A percentile compares a stretch with the other conserved stretches of the same genome.
These are phyloP conservation scores for Pterocarpus macrocarpus DNA, from an alignment of 306 rosid species.

Conservation along the genomic window DNA sequence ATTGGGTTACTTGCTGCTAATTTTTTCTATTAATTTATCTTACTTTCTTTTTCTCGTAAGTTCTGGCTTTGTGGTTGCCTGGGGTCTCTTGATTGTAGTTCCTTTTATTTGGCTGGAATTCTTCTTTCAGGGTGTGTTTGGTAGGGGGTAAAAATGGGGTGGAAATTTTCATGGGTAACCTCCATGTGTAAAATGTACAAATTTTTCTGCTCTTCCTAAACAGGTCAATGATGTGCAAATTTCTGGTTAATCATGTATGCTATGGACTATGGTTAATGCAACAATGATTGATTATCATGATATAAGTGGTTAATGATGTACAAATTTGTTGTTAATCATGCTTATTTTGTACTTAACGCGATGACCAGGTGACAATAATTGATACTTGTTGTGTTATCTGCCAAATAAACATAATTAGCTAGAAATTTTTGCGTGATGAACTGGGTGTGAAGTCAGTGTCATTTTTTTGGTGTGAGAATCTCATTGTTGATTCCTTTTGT, in stretches of 20 bases:
- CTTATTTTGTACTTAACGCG: background rate
- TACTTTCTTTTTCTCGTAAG: background rate
- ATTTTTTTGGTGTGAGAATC: background rate
- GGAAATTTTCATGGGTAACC: too few relatives aligned
- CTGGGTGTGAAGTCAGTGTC: background rate
- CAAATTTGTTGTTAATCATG: background rate
- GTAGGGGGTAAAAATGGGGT: too few relatives aligned
- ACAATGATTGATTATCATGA: background rate
- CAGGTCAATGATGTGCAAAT: background rate
- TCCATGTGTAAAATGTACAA: too few relatives aligned
- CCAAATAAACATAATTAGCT: background rate
- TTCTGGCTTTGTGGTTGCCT: slow-evolving; percentile 37
- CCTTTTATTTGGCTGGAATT: background rate
- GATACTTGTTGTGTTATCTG: background rate
- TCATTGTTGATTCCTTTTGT: background rate
- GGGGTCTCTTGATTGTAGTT: slow-evolving; percentile 35
- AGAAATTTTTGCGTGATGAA: background rate
- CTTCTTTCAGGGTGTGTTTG: too few relatives aligned
- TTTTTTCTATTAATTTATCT: background rate
- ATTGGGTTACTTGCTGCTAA: slow-evolving; percentile 3
- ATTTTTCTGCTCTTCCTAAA: background rate
- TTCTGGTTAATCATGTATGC: background rate
- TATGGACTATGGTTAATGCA: background rate
- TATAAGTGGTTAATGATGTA: background rate
- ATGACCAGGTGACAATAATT: background rate